A percentile compares a stretch with the other conserved stretches of the same genome.
These are phyloP conservation scores for Adansonia rubrostipa DNA, from an alignment of 441 rosid genomes.

Conservation along the genomic window DNA sequence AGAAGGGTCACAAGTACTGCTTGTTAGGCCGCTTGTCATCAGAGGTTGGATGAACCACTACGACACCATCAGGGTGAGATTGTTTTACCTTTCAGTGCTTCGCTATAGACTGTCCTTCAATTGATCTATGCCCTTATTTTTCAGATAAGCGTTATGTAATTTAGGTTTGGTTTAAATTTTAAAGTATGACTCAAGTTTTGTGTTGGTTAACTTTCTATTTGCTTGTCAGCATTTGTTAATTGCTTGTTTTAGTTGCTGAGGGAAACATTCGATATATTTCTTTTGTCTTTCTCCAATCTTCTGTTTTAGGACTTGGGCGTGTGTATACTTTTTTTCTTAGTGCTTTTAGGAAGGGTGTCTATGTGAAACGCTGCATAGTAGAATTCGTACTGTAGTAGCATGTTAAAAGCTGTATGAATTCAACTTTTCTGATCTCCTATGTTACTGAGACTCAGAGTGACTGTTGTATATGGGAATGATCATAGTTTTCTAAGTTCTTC, in stretches of 20 bases:
- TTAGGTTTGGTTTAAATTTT: background rate
- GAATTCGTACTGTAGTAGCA: background rate
- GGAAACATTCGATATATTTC: background rate
- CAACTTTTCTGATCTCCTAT: background rate
- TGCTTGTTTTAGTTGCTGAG: background rate
- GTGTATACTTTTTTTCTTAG: background rate
- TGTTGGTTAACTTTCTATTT: background rate
- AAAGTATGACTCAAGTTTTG: background rate
- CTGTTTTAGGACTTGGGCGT: background rate
- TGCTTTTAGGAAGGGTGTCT: background rate
- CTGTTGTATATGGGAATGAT: too few species aligned
- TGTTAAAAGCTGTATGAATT: background rate
- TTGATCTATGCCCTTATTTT: background rate
- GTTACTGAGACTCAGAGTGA: too few species aligned
- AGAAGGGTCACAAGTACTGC: constrained; percentile 84
- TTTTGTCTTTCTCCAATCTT: background rate
- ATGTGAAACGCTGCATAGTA: background rate
- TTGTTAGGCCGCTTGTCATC: constrained; percentile 74
- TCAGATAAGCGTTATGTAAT: background rate
- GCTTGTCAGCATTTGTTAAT: background rate
- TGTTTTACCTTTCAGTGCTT: background rate
- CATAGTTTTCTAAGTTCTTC: too few species aligned
- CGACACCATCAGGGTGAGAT: constrained; percentile 75
- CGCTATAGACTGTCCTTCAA: background rate
- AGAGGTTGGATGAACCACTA: constrained; percentile 88